Evolutionary conservation across 2,329 filamentous ascomycete genomes (phyloP).

Genomic region (Hypoxylon sp.): DNA sequence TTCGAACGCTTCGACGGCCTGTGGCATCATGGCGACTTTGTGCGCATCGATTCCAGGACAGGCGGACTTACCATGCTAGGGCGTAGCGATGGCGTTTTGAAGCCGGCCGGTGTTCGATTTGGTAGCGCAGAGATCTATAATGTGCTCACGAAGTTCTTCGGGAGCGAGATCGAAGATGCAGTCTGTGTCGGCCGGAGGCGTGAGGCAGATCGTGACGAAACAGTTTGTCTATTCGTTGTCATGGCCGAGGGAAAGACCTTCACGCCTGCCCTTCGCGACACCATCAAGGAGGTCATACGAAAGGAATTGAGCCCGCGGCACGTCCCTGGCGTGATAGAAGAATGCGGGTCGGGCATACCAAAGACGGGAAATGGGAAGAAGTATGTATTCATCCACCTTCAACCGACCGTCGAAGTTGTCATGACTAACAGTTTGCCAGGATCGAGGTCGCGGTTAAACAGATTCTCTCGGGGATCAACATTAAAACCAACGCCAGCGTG

Average conservation of each 20-base stretch:
- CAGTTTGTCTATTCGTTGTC: slow-evolving; percentile 87
- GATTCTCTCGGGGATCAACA: slow-evolving; percentile 84
- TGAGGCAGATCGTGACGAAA: slow-evolving; percentile 78
- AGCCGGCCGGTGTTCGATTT: slow-evolving; percentile 90
- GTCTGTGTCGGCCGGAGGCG: slow-evolving; percentile 84
- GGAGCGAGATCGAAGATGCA: slow-evolving; percentile 79
- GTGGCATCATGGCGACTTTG: slow-evolving; percentile 97
- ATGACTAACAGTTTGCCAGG: slow-evolving; percentile 51
- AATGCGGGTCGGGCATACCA: slow-evolving; percentile 82
- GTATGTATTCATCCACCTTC: slow-evolving; percentile 57
- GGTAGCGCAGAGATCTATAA: slow-evolving; percentile 97
- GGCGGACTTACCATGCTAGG: slow-evolving; percentile 90
- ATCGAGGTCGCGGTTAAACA: slow-evolving; percentile 97
- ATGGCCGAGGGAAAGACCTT: slow-evolving; percentile 69
- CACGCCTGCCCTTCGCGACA: slow-evolving; percentile 63
- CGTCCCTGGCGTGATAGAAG: slow-evolving; percentile 83
- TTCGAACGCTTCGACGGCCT: slow-evolving; percentile 82
- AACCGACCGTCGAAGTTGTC: slow-evolving; percentile 25
- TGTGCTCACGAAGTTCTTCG: slow-evolving; percentile 84
- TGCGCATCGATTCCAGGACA: slow-evolving; percentile 72
- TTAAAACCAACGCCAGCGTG: slow-evolving; percentile 92
- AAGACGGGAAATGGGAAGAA: slow-evolving; percentile 97
- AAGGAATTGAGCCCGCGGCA: slow-evolving; percentile 86
- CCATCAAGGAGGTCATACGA: slow-evolving; percentile 74
- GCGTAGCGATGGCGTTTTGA: slow-evolving; percentile 89